Conservation (phyloP, 2,329 filamentous ascomycete genomes). For the Hymenotorrendiella dingleyae region DNA sequence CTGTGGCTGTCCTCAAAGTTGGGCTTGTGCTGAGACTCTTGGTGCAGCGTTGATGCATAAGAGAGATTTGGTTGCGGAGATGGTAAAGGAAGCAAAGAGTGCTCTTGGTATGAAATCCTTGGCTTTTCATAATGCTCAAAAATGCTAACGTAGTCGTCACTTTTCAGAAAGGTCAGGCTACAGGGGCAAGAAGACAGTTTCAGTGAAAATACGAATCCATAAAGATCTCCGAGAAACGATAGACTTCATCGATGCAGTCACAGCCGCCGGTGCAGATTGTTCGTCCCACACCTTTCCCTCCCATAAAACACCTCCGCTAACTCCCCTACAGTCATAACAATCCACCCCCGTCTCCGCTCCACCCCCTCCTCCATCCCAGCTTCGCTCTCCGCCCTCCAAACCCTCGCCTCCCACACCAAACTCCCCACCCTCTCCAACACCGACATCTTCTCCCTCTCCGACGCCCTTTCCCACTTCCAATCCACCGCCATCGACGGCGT, state of each 20-base stretch:
- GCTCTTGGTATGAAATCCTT: slow-evolving; percentile 33
- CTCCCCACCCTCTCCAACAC: slow-evolving; percentile 64
- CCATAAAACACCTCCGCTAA: not conserved
- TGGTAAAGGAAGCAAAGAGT: slow-evolving; percentile 52
- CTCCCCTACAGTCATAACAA: slow-evolving; percentile 57
- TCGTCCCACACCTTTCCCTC: no score
- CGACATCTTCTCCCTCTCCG: slow-evolving; percentile 54
- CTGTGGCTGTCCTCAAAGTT: slow-evolving; percentile 68
- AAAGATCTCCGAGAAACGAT: slow-evolving; percentile 52
- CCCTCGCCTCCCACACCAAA: slow-evolving; percentile 37
- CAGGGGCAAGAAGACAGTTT: slow-evolving; percentile 46
- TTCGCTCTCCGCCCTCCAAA: slow-evolving; percentile 52
- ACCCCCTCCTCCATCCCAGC: slow-evolving; percentile 59
- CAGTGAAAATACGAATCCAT: slow-evolving; percentile 66
- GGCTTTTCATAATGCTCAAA: not conserved
- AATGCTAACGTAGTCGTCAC: no score
- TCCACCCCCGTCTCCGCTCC: slow-evolving; percentile 58
- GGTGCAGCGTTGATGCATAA: slow-evolving; percentile 65
- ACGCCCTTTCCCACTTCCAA: slow-evolving; percentile 31
- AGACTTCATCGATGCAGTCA: slow-evolving; percentile 57
- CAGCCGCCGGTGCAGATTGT: slow-evolving; percentile 43
- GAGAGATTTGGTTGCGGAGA: slow-evolving; percentile 58
- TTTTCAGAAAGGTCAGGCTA: slow-evolving; percentile 44
- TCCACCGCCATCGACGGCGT: slow-evolving; percentile 48
- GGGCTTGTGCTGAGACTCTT: slow-evolving; percentile 63